Percentiles rank a stretch among this genome's conserved stretches.
Conservation (phyloP, 2,329 filamentous ascomycete genomes). For the Pyrenochaeta sp. region DNA sequence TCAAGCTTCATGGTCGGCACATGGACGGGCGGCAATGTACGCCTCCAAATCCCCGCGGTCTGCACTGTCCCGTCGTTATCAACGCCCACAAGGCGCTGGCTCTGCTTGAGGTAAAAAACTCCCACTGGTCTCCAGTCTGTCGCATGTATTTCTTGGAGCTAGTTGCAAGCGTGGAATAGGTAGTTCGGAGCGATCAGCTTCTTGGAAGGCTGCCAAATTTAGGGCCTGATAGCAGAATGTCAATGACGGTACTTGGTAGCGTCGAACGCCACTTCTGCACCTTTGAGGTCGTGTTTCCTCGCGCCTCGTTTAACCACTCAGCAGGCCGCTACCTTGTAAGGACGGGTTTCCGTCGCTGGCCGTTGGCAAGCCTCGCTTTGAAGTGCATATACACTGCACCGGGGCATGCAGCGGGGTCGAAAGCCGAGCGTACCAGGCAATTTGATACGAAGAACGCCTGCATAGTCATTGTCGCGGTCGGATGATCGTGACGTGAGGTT, state of each 20-base stretch:
- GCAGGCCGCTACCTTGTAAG: background rate
- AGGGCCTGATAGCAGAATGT: background rate
- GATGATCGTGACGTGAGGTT: background rate
- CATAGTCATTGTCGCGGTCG: background rate
- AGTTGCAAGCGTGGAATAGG: background rate
- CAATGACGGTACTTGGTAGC: background rate
- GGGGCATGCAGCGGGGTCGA: background rate
- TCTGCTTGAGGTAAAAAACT: constrained; percentile 11
- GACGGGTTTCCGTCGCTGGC: background rate
- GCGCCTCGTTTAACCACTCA: background rate
- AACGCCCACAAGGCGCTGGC: constrained; percentile 7
- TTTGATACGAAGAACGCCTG: background rate
- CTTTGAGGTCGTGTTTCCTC: background rate
- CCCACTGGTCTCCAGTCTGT: constrained; percentile 1
- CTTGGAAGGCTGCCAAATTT: background rate
- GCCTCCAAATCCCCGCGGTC: constrained; percentile 23
- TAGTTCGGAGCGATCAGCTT: background rate
- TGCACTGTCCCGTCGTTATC: constrained; percentile 15
- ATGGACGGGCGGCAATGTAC: constrained; percentile 14
- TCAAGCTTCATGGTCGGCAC: constrained; percentile 14
- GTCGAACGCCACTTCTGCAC: background rate
- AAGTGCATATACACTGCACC: constrained; percentile 4
- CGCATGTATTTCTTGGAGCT: background rate
- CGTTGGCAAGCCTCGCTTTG: constrained; percentile 1
- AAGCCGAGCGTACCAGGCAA: background rate